phyloP scores from a whole-genome alignment of 768 basidiomycete species.

The Chalciporus pseudorubinellus region DNA sequence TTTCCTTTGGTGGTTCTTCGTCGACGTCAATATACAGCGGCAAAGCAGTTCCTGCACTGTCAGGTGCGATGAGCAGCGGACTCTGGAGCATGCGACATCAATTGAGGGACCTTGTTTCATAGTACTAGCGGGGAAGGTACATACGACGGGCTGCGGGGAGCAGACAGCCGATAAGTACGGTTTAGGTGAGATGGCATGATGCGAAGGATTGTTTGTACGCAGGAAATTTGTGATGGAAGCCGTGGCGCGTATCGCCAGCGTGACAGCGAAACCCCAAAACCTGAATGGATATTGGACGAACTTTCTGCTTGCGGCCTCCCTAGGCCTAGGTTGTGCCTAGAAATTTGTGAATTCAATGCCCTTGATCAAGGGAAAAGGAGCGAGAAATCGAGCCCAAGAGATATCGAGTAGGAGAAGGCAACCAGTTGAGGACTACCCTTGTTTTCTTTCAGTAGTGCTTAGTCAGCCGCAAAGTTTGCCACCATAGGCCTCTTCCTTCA shows the following conservation, averaged over 20 bases:
- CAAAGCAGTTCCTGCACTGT: not conserved
- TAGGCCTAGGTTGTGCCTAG: not conserved
- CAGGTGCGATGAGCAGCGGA: not conserved
- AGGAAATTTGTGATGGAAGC: conserved; percentile 7
- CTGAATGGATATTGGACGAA: not conserved
- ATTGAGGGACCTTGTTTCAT: not conserved
- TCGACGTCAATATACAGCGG: not conserved
- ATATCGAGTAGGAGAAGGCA: not conserved
- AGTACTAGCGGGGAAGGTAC: no score
- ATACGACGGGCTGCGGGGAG: not conserved
- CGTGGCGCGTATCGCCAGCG: not conserved
- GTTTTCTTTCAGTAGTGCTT: conserved; percentile 13
- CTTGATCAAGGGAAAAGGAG: not conserved
- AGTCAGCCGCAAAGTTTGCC: conserved; percentile 16
- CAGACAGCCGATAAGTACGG: not conserved
- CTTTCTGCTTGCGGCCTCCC: not conserved
- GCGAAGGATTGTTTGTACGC: not conserved
- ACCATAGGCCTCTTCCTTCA: conserved; percentile 1
- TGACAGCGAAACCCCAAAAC: not conserved
- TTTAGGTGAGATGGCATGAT: not conserved
- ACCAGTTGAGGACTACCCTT: not conserved
- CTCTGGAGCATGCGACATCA: not conserved
- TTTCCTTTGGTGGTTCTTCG: not conserved
- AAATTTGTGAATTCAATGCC: not conserved
- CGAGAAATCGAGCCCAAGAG: not conserved